Evolutionary conservation across 192 early-diverging fungal genomes (phyloP).

Genomic region (Hyaloraphidium curvatum): DNA sequence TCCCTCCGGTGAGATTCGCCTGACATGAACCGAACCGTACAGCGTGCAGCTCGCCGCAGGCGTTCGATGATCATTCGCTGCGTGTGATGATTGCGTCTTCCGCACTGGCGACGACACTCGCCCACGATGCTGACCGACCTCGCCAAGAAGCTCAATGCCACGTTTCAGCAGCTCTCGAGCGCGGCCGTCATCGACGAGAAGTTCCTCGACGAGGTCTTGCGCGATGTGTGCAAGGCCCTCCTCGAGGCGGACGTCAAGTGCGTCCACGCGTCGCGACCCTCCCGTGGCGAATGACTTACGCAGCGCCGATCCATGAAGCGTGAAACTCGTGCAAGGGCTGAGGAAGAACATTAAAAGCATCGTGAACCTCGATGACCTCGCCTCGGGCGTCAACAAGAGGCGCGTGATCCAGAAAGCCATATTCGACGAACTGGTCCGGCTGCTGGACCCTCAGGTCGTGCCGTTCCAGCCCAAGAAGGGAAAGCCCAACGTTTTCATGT

Average conservation of each 20-base stretch:
- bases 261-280: neutral
- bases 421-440: constrained; percentile 66
- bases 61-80: no score
- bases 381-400: constrained; percentile 66
- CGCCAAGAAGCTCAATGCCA: constrained; percentile 67
- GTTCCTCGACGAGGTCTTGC: constrained; percentile 53
- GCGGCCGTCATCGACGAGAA: constrained; percentile 79
- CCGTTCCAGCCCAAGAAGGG: constrained; percentile 74
- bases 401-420: constrained; percentile 37
- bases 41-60: no score
- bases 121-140: constrained; percentile 80
- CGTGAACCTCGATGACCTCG: constrained; percentile 65
- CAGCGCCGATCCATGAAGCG: no score
- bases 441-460: constrained; percentile 47
- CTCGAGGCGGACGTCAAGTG: constrained; percentile 76
- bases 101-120: neutral
- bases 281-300: neutral
- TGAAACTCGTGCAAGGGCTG: constrained; percentile 57
- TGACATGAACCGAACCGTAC: no score
- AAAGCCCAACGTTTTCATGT: constrained; percentile 77
- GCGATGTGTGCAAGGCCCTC: constrained; percentile 72
- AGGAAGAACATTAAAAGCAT: constrained; percentile 68
- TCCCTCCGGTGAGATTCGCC: no score
- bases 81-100: no score
- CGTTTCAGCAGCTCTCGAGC: constrained; percentile 56